Conservation (phyloP, 1,284 basidiomycete genomes). For the Malassezia restricta region DNA sequence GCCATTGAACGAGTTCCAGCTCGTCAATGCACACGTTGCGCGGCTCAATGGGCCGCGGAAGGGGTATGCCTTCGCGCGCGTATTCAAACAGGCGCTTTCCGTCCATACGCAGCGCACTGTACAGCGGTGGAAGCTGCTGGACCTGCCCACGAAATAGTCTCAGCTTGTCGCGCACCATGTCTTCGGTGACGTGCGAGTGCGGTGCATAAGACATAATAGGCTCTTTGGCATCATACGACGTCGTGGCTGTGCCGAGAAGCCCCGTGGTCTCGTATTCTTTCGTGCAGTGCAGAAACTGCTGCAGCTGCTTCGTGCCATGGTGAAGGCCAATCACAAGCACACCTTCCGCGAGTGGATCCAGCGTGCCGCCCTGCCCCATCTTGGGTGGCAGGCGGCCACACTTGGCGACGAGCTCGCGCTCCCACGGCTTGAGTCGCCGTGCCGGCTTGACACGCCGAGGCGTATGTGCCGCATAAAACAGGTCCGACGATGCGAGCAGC, state of each 20-base stretch:
- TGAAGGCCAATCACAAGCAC: conserved; percentile 77
- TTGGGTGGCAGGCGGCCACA: conserved; percentile 49
- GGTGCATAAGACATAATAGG: conserved; percentile 51
- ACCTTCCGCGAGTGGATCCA: conserved; percentile 93
- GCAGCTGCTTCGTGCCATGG: conserved; percentile 76
- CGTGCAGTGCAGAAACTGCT: conserved; percentile 72
- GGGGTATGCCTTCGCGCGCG: conserved; percentile 72
- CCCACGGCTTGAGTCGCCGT: conserved; percentile 24
- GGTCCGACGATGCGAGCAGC: conserved; percentile 61
- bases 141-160: conserved; percentile 75
- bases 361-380: conserved; percentile 81
- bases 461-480: conserved; percentile 53
- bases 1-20: conserved; percentile 54
- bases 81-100: conserved; percentile 93
- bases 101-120: conserved; percentile 96
- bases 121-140: conserved; percentile 57
- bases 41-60: conserved; percentile 81
- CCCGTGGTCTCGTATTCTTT: conserved; percentile 81
- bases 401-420: conserved; percentile 7
- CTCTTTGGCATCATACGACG: conserved; percentile 79
- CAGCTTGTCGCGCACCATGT: conserved; percentile 61
- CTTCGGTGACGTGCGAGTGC: conserved; percentile 68
- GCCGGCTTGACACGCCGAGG: conserved; percentile 20
- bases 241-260: conserved; percentile 83
- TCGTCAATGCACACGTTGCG: conserved; percentile 72